Conservation (phyloP, 2,329 filamentous ascomycete genomes). For the Torrubiella hemipterigena region DNA sequence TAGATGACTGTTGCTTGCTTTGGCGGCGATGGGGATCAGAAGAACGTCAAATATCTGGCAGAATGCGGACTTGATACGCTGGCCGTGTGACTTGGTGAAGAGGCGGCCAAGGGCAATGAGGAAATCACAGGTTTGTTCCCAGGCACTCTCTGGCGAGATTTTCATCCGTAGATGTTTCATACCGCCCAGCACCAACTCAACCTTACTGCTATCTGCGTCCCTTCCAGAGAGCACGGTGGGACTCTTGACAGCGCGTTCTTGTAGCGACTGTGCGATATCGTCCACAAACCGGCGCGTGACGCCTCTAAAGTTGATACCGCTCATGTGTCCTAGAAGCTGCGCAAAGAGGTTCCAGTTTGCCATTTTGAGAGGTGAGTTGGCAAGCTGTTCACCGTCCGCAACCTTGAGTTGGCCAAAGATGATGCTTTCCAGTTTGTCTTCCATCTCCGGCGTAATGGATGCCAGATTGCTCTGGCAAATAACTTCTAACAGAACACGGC, state of each 20-base stretch:
- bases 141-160: constrained; percentile 58
- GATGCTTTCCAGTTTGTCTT: constrained; percentile 85
- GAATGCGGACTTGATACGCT: constrained; percentile 84
- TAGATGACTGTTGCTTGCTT: constrained; percentile 63
- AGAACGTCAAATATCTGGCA: constrained; percentile 85
- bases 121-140: constrained; percentile 83
- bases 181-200: constrained; percentile 76
- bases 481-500: constrained; percentile 85
- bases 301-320: constrained; percentile 75
- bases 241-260: constrained; percentile 61
- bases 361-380: constrained; percentile 68
- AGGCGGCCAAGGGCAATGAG: constrained; percentile 70
- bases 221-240: constrained; percentile 42
- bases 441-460: constrained; percentile 80
- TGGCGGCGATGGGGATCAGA: constrained; percentile 75
- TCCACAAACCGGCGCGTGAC: constrained; percentile 72
- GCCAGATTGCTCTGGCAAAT: constrained; percentile 79
- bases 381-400: constrained; percentile 70
- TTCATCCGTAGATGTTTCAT: constrained; percentile 84
- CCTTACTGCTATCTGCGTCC: constrained; percentile 67
- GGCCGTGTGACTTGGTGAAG: constrained; percentile 77
- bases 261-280: constrained; percentile 68
- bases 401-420: constrained; percentile 93
- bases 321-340: constrained; percentile 91
- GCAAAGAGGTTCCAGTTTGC: constrained; percentile 95